phyloP scores from a whole-genome alignment of 1,284 basidiomycete species.

The Neolentinus lepideus region DNA sequence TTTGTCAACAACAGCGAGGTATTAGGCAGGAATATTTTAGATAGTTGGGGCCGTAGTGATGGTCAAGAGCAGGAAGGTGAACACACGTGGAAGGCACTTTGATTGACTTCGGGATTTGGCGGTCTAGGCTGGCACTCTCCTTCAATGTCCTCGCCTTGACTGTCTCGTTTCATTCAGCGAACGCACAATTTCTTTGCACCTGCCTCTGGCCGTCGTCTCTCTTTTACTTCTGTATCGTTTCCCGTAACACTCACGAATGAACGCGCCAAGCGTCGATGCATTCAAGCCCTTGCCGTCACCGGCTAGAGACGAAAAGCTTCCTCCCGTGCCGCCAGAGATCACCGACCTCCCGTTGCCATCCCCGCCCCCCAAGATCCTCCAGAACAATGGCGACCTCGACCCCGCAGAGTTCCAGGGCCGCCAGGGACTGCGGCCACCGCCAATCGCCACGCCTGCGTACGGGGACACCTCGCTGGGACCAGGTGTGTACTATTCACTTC shows the following conservation, averaged over 20 bases:
- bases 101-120: neutral
- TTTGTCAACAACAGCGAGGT: neutral
- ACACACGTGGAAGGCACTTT: neutral
- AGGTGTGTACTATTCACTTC: neutral
- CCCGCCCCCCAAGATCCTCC: slow-evolving; percentile 27
- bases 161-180: neutral
- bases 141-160: neutral
- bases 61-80: neutral
- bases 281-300: slow-evolving; percentile 24
- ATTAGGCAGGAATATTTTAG: neutral
- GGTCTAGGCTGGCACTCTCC: neutral
- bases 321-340: slow-evolving; percentile 25
- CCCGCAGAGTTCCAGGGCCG: slow-evolving; percentile 8
- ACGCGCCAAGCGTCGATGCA: slow-evolving; percentile 9
- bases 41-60: neutral
- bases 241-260: slow-evolving; percentile 15
- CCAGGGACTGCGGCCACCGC: slow-evolving; percentile 14
- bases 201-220: slow-evolving; percentile 10
- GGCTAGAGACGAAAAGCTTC: slow-evolving; percentile 26
- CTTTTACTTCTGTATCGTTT: slow-evolving; percentile 5
- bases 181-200: slow-evolving; percentile 2
- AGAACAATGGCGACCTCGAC: slow-evolving; percentile 7
- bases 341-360: slow-evolving; percentile 16
- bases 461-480: neutral
- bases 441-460: slow-evolving; percentile 24